Evolutionary conservation across 2,329 filamentous ascomycete genomes (phyloP), one percentile per base, ranked within the genome.

Genomic region (Aureobasidium sp.): DNA sequence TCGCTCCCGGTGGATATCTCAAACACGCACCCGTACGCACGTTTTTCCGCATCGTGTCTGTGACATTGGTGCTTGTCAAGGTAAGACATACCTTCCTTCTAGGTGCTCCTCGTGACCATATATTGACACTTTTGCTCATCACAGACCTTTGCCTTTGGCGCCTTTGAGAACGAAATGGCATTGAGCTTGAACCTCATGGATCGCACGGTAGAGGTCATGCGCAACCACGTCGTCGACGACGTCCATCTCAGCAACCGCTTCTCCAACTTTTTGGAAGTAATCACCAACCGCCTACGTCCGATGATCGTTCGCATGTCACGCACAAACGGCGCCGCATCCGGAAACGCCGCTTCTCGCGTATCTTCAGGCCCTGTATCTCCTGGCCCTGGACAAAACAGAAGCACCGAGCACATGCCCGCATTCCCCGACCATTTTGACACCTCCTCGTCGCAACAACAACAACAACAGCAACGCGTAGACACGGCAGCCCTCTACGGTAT

Each of bases 161-260:
- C 89, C 1, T 87, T 88, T 0, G 88, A 90, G 68, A 86, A 86
- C 61, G 89, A 94, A 66, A 87, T 93, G 29, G 85, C 87, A 68
- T 80, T 88, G 50, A 90, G 87, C 65, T 87, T 94, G 33, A 81
- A 82, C 7, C 78, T 94, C 31, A 88, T 94, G 78, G 88, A 91
- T 69, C 79, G 82, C 33, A 89, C 88, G 0, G 88, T 92, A 0
- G 81, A 86, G 66, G 89, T 88, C 1, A 80, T 94, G 39, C 83
- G 88, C 19, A 88, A 85, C 67, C 91, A 88, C 65, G 88, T 92
- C 7, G 89, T 93, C 4, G 90, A 94, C 69, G 90, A 94, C 67
- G 89, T 93, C 8, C 90, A 94, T 71, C 81, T 94, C 5, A 89
- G 88, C n/a, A 91, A 89, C 63, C 84, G 89, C 8, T 94, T 94